Evolutionary conservation across 176 grass and related monocot genomes (phyloP).

Genomic region (Carex parvula): DNA sequence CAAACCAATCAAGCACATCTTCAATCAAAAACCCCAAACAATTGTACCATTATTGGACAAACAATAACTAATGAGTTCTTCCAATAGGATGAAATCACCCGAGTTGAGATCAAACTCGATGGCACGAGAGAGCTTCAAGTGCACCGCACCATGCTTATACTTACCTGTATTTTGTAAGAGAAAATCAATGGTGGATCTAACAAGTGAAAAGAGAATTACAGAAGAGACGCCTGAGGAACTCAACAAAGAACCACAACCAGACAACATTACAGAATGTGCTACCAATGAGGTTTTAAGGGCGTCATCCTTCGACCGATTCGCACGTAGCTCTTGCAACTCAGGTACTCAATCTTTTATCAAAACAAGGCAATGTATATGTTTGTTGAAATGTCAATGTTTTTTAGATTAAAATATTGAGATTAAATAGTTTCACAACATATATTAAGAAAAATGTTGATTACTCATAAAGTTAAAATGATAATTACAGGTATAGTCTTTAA

Average conservation of each 20-base stretch:
- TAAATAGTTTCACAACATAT: neutral
- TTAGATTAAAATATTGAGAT: too few species aligned
- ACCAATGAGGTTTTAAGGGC: neutral
- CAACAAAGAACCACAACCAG: neutral
- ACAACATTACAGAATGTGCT: neutral
- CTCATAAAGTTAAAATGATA: neutral
- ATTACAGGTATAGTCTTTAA: conserved; percentile 22
- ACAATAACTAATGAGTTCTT: neutral
- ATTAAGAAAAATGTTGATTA: neutral
- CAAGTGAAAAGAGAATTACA: neutral
- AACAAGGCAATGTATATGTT: neutral
- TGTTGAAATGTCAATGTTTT: too few species aligned
- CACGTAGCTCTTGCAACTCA: neutral
- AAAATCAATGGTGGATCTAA: conserved; percentile 9
- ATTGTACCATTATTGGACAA: too few species aligned
- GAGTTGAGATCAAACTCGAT: conserved; percentile 32
- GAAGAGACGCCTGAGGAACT: neutral
- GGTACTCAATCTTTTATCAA: neutral
- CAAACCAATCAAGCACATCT: too few species aligned
- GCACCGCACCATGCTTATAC: neutral
- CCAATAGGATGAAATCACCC: neutral
- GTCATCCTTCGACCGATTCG: neutral
- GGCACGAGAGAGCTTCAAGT: conserved; percentile 19
- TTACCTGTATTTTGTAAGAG: neutral
- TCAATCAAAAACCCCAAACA: too few species aligned